Base-by-base conservation (phyloP, 2,329 filamentous ascomycete species). In the Trichoderma afroharzianum region DNA sequence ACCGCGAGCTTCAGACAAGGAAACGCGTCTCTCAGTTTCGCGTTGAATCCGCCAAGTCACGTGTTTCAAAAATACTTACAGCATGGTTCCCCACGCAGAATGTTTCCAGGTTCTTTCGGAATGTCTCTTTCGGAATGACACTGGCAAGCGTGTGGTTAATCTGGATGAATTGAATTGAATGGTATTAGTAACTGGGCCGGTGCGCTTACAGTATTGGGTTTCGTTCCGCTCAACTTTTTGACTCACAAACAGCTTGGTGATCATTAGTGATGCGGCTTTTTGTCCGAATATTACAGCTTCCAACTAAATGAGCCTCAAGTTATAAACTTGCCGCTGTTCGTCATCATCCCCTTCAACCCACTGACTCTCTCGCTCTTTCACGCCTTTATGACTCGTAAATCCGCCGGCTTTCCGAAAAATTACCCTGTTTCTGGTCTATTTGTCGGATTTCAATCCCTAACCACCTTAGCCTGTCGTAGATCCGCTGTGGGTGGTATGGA, bases 21-120 rank as follows among this genome's bases (percentile, higher is more conserved):
- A 43, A 43, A 61, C 66, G 66, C 66, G 55, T 50, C 33, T n/a
- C 26, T n/a, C 3, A 2, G 26, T 24, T n/a, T 32, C 55, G 28
- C 36, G 66, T 39, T 21, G 11, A 68, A 47, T 26, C 15, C 66
- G 66, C 66, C 66, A 68, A 26, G 28, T 68, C 66, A 68, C 55
- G 53, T 68, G 55, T 4, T 21, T 18, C 53, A 8, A 58, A 39
- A 15, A n/a, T 11, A 39, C 32, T 12, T 33, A 39, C 36, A 18
- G 5, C 39, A 9, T 43, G 7, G 3, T 43, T 43, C 39, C 39
- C 39, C 36, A n/a, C n/a, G 14, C 39, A 43, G 7, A 32, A 32
- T 32, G 30, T 9, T 30, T 8, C 26, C 26, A 26, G 7, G 6
- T 9, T 32, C 30, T 32, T 32, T 32, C 30, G 30, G 30, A 32